A percentile compares a stretch with the other conserved stretches of the same genome.
phyloP scores from a whole-genome alignment of 1,284 basidiomycete species.

The Heterobasidion parviporum region DNA sequence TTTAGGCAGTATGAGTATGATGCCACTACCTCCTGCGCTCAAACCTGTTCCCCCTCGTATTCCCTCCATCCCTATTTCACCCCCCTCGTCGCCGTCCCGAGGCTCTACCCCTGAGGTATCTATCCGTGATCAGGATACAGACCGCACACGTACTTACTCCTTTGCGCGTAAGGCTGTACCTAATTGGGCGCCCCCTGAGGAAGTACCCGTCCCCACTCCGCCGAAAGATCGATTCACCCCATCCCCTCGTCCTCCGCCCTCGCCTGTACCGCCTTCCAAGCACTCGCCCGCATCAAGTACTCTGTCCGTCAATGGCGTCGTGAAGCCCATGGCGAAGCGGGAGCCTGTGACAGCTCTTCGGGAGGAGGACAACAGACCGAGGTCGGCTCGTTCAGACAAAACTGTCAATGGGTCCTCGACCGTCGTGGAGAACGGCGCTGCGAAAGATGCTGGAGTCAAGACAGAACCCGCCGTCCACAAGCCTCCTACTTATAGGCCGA shows the following conservation, averaged over 20 bases:
- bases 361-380: not conserved
- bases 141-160: constrained; percentile 14
- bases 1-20: constrained; percentile 2
- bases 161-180: constrained; percentile 18
- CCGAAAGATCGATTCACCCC: not conserved
- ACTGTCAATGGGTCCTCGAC: not conserved
- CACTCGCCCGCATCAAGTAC: not conserved
- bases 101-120: constrained; percentile 7
- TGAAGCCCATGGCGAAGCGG: not conserved
- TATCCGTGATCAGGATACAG: constrained; percentile 1
- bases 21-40: constrained; percentile 6
- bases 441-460: not conserved
- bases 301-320: not conserved
- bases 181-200: constrained; percentile 8
- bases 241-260: not conserved
- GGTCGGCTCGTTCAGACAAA: constrained; percentile 1
- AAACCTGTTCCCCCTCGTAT: constrained; percentile 5
- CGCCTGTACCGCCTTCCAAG: not conserved
- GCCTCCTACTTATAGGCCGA: not conserved
- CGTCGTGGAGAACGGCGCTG: not conserved
- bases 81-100: constrained; percentile 10
- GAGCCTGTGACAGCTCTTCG: not conserved
- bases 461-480: not conserved
- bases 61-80: constrained; percentile 8
- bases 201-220: not conserved